Evolutionary conservation across 2,329 filamentous ascomycete genomes (phyloP).

Genomic region (Gnomoniopsis smithogilvyi): DNA sequence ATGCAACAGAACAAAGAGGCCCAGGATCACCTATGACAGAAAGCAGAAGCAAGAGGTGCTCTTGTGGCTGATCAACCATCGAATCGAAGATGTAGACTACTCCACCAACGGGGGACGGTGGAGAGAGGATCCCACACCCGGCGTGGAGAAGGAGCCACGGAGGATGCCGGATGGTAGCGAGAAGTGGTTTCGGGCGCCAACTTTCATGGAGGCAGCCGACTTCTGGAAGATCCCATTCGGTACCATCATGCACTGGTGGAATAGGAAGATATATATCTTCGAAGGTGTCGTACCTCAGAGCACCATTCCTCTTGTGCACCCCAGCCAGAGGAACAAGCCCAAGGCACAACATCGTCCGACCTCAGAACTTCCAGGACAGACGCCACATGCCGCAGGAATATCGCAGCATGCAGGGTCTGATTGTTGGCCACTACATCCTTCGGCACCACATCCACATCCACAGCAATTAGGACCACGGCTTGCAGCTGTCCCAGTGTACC

Average conservation of each 20-base stretch:
- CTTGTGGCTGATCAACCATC: conserved; percentile 1
- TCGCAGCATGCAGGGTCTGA: neutral
- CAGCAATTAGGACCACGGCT: neutral
- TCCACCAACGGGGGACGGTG: neutral
- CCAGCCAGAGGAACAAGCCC: neutral
- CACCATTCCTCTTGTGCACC: neutral
- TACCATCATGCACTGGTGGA: neutral
- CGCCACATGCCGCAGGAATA: neutral
- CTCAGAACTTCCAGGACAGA: neutral
- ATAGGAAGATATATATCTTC: neutral
- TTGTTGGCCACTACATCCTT: neutral
- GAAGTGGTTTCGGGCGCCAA: neutral
- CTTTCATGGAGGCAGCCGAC: neutral
- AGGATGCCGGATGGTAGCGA: neutral
- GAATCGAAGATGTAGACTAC: neutral
- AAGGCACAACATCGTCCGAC: neutral
- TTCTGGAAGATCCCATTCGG: neutral
- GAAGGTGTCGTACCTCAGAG: neutral
- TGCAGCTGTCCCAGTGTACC: neutral
- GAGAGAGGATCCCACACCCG: neutral
- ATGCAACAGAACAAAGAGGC: no score
- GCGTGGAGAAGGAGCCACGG: neutral
- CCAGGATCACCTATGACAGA: neutral
- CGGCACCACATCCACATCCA: neutral
- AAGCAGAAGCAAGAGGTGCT: neutral